A percentile compares a stretch with the other conserved stretches of the same genome.
Evolutionary conservation across 257 asterid species (phyloP).

Genomic region (Solanum corneliomulleri): DNA sequence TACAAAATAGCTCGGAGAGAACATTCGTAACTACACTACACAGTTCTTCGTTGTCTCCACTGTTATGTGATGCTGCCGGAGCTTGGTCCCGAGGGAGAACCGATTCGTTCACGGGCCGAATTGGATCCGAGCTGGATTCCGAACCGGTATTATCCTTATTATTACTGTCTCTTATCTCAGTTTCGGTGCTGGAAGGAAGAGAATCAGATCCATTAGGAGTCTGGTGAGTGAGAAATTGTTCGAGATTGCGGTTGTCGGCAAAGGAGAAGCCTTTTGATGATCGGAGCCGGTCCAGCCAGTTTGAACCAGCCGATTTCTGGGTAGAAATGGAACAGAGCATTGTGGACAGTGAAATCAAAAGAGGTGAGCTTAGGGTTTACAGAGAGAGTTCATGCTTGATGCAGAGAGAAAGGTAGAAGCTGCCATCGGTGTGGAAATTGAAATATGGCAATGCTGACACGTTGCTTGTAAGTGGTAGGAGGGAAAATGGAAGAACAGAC

Average conservation of each 20-base stretch:
- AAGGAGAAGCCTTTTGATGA: conserved; percentile 64
- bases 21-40: conserved; percentile 32
- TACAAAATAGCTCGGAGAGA: conserved; percentile 67
- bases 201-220: conserved; percentile 18
- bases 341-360: neutral
- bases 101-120: neutral
- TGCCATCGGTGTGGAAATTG: neutral
- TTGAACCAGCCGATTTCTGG: conserved; percentile 37
- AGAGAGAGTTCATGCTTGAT: neutral
- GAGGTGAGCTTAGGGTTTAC: neutral
- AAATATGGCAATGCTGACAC: neutral
- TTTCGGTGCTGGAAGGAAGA: neutral
- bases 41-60: conserved; percentile 12
- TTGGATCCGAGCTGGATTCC: conserved; percentile 3
- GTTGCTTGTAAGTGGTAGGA: neutral
- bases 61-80: neutral
- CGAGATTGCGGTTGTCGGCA: conserved; percentile 37
- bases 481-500: neutral
- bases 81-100: neutral
- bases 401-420: neutral
- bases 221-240: conserved; percentile 27
- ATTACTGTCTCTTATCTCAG: neutral
- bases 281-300: conserved; percentile 78
- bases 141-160: neutral
- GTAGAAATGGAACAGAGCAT: conserved; percentile 44